These are phyloP conservation scores for Piper longum DNA, from an alignment of 164 flowering plant species.

Conservation along the genomic window DNA sequence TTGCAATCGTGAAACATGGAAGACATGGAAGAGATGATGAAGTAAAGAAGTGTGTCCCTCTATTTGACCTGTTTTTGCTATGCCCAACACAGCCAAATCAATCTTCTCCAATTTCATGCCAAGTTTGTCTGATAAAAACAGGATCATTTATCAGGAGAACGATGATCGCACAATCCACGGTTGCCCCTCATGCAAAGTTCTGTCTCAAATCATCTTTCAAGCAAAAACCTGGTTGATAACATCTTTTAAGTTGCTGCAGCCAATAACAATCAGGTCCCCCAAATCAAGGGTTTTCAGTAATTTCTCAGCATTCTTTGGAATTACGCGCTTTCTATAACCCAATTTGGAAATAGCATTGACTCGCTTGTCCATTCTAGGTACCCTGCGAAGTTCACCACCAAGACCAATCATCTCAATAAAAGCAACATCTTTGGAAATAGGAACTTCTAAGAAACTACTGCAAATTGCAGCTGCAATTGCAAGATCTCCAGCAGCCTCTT, in stretches of 20 bases:
- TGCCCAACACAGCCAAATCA: no score
- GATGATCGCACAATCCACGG: no score
- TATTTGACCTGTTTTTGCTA: no score
- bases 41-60: no score
- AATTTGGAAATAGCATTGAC: constrained; percentile 59
- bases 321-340: constrained; percentile 67
- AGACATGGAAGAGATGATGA: no score
- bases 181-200: no score
- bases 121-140: no score
- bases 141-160: no score
- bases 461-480: constrained; percentile 95
- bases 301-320: constrained; percentile 53
- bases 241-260: constrained; percentile 71
- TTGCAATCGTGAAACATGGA: no score
- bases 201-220: not conserved
- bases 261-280: constrained; percentile 34
- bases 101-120: no score
- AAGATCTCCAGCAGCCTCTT: constrained; percentile 91
- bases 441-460: constrained; percentile 87
- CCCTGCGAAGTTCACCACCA: constrained; percentile 93
- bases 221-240: constrained; percentile 53
- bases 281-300: constrained; percentile 18
- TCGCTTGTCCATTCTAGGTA: constrained; percentile 79
- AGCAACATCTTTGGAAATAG: constrained; percentile 65
- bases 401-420: constrained; percentile 95